phyloP scores from a whole-genome alignment of 2,329 filamentous ascomycete genomes.

The Taxawa tesnikishii region DNA sequence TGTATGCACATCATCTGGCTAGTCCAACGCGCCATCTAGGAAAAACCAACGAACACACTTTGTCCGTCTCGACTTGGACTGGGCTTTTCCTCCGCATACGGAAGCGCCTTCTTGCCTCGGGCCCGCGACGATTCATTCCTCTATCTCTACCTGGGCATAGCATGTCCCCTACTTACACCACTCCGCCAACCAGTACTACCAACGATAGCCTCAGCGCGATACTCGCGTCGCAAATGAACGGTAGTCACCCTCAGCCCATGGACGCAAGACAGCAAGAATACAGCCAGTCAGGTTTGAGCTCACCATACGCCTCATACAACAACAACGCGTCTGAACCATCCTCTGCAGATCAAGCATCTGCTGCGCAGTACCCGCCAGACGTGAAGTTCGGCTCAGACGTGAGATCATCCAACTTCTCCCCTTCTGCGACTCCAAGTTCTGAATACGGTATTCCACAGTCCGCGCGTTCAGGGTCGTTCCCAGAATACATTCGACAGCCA shows the following conservation, averaged over 20 bases:
- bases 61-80: neutral
- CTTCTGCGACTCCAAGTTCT: slow-evolving; percentile 73
- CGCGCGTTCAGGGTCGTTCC: slow-evolving; percentile 72
- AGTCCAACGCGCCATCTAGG: neutral
- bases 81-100: neutral
- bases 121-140: neutral
- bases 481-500: slow-evolving; percentile 63
- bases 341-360: slow-evolving; percentile 81
- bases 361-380: slow-evolving; percentile 83
- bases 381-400: slow-evolving; percentile 10
- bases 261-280: slow-evolving; percentile 41
- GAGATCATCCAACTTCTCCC: slow-evolving; percentile 56
- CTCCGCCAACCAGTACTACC: slow-evolving; percentile 18
- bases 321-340: slow-evolving; percentile 70
- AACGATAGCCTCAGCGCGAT: slow-evolving; percentile 29
- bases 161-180: slow-evolving; percentile 36
- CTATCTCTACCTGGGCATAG: slow-evolving; percentile 20
- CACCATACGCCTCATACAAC: slow-evolving; percentile 37
- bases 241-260: slow-evolving; percentile 37
- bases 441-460: slow-evolving; percentile 69
- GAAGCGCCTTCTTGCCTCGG: neutral
- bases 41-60: neutral
- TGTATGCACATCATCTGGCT: neutral
- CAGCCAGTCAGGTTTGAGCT: slow-evolving; percentile 42
- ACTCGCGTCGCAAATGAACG: slow-evolving; percentile 24